Base-by-base conservation (phyloP, 768 basidiomycete species). In the Phylloporus rhodoxanthus region DNA sequence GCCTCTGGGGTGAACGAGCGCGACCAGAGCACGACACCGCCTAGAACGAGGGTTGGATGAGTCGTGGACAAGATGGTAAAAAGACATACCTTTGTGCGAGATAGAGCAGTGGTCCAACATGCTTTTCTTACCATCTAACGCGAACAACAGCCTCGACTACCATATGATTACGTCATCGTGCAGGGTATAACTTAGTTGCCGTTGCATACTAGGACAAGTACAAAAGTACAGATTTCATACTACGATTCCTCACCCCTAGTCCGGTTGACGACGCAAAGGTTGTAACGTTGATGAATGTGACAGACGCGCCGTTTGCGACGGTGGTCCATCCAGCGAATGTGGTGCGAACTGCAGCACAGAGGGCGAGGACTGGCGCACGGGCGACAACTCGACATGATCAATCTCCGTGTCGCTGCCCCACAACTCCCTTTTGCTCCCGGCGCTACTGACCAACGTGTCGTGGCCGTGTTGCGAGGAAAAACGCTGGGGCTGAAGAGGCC, bases 71-170 rank as follows among this genome's bases (percentile, higher is more conserved):
- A 1, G 21, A n/a, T 7, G 47, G 8, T 11, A 5, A 17, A 21
- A 36, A 10, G 13, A 41, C 48, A 43, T 67, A 86, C 92, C 91
- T 79, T 90, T 90, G 68, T 93, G 91, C 8, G 91, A 91, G 61
- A 97, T 95, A 25, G 91, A 93, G 67, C 92, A 91, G 69, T 93
- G 89, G 71, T 97, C 94, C 51, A 96, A 81, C 92, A 96, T 96
- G 25, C 13, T 5, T 29, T 37, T 19, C 17, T 37, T 17, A 37
- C 36, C 17, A 10, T 8, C 1, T 19, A 20, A 8, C 19, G 0
- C 13, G 19, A 7, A 28, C 23, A 20, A 11, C 19, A 20, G 29
- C 10, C 17, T 29, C 13, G 6, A 19, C 0, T 7, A 26, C 34
- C 8, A 5, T 9, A 4, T 21, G 45, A 47, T 47, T 47, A 57